These are phyloP conservation scores for Aphanomyces euteiches DNA, from an alignment of 352 stramenopile species.

Conservation along the genomic window DNA sequence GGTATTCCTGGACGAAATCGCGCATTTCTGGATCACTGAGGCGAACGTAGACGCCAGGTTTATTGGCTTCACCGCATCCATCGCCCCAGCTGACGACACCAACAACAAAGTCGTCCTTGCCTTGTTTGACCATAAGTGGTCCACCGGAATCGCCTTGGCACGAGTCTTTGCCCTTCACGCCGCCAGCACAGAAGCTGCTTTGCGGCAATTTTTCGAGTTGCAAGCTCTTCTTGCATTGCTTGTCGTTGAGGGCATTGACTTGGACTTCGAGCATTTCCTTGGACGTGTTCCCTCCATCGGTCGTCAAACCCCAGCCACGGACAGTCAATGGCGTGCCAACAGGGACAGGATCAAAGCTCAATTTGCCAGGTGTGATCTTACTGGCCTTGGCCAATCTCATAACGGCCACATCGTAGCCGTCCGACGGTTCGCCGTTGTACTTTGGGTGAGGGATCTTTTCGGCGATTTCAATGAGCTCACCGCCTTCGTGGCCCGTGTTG, in stretches of 20 bases:
- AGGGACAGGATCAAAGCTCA: conserved; percentile 39
- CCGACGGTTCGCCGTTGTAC: conserved; percentile 40
- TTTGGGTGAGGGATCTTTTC: conserved; percentile 49
- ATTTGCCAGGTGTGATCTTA: conserved; percentile 38
- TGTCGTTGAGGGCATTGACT: conserved; percentile 45
- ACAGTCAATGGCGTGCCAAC: conserved; percentile 44
- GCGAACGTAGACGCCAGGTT: conserved; percentile 18
- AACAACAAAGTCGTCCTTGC: conserved; percentile 27
- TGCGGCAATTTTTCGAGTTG: conserved; percentile 35
- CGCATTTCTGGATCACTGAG: background rate
- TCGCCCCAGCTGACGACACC: conserved; percentile 36
- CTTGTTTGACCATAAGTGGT: conserved; percentile 3
- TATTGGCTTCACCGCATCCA: conserved; percentile 21
- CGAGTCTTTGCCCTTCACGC: conserved; percentile 31
- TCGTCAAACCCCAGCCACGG: conserved; percentile 30
- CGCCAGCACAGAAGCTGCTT: conserved; percentile 56
- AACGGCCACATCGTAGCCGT: conserved; percentile 54
- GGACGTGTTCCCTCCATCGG: conserved; percentile 32
- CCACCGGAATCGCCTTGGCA: conserved; percentile 39
- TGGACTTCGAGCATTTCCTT: conserved; percentile 42
- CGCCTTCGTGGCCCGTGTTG: conserved; percentile 40
- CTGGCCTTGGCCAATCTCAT: conserved; percentile 45
- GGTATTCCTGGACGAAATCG: conserved; percentile 1
- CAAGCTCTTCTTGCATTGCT: conserved; percentile 37
- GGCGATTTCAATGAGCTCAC: conserved; percentile 48